These are phyloP conservation scores for Wickerhamiella galacta DNA, from an alignment of 805 yeast genomes.

Conservation along the genomic window DNA sequence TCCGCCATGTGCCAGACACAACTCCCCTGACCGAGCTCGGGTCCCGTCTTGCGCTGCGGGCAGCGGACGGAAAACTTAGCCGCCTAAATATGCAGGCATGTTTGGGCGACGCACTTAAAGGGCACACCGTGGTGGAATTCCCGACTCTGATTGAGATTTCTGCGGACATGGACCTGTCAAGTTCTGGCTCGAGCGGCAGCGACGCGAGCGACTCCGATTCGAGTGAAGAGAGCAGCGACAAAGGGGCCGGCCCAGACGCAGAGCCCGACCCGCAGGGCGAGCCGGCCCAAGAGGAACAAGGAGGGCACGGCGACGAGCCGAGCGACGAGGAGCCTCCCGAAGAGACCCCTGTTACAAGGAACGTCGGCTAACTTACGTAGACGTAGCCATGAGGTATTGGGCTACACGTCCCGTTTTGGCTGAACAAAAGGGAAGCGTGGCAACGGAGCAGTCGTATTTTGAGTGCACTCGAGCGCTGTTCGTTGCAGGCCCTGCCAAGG, in stretches of 20 bases:
- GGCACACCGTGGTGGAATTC: slow-evolving; percentile 52
- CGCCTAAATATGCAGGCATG: slow-evolving; percentile 13
- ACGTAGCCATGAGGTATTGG: too few species aligned
- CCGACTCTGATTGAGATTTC: slow-evolving; percentile 37
- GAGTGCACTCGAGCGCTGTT: too few species aligned
- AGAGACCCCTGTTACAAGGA: not conserved
- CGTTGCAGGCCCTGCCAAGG: too few species aligned
- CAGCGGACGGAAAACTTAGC: slow-evolving; percentile 11
- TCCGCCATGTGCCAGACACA: slow-evolving; percentile 11
- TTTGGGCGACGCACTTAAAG: slow-evolving; percentile 35
- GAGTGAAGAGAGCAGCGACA: slow-evolving; percentile 1
- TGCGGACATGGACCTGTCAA: slow-evolving; percentile 8
- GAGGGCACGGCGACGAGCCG: not conserved
- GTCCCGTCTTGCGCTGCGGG: slow-evolving; percentile 6
- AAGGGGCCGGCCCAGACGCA: slow-evolving; percentile 12
- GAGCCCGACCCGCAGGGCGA: not conserved
- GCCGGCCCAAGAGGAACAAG: not conserved
- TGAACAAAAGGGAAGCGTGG: too few species aligned
- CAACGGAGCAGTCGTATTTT: too few species aligned
- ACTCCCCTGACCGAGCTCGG: slow-evolving; percentile 5
- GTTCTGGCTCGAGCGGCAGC: slow-evolving; percentile 9
- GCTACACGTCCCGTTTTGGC: too few species aligned
- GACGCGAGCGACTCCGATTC: slow-evolving; percentile 5
- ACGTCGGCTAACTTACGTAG: too few species aligned
- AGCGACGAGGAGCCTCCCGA: slow-evolving; percentile 1